A percentile compares a stretch with the other conserved stretches of the same genome.
Conservation (phyloP, 139 green algal genomes). For the Haematococcus sp. region DNA sequence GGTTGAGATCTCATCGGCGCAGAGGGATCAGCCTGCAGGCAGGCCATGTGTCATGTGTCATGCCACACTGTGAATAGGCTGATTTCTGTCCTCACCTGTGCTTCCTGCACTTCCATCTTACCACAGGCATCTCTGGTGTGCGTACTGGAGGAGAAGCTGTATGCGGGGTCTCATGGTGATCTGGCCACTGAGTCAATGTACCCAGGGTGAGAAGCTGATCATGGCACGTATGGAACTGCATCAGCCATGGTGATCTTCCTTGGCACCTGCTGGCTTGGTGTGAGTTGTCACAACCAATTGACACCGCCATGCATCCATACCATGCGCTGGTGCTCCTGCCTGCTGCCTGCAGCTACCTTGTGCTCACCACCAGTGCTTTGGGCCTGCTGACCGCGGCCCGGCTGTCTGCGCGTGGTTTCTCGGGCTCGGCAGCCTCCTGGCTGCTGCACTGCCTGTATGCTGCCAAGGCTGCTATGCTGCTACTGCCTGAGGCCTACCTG, state of each 20-base stretch:
- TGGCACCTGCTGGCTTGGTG: too few species aligned
- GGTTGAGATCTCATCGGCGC: too few species aligned
- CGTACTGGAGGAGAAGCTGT: conserved; percentile 76
- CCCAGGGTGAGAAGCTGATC: background rate
- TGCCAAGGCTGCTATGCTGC: conserved; percentile 85
- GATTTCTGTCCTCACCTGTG: too few species aligned
- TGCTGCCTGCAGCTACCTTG: conserved; percentile 55
- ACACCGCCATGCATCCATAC: too few species aligned
- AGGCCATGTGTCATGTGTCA: too few species aligned
- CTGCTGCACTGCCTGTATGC: conserved; percentile 69
- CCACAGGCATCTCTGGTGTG: conserved; percentile 68
- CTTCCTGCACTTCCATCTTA: too few species aligned
- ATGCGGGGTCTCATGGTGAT: conserved; percentile 40
- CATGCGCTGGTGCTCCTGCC: too few species aligned
- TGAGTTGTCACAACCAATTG: too few species aligned
- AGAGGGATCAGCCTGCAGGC: too few species aligned
- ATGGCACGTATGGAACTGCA: too few species aligned
- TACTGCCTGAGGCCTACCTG: conserved; percentile 72
- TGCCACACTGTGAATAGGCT: too few species aligned
- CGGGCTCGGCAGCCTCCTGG: conserved; percentile 25
- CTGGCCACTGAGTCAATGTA: conserved; percentile 20
- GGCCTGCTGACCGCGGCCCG: conserved; percentile 57
- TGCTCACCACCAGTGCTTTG: conserved; percentile 76
- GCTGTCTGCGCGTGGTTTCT: conserved; percentile 20
- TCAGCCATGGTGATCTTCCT: too few species aligned